Conservation (phyloP, 2,329 filamentous ascomycete genomes). For the Drechslerella coelobrocha region DNA sequence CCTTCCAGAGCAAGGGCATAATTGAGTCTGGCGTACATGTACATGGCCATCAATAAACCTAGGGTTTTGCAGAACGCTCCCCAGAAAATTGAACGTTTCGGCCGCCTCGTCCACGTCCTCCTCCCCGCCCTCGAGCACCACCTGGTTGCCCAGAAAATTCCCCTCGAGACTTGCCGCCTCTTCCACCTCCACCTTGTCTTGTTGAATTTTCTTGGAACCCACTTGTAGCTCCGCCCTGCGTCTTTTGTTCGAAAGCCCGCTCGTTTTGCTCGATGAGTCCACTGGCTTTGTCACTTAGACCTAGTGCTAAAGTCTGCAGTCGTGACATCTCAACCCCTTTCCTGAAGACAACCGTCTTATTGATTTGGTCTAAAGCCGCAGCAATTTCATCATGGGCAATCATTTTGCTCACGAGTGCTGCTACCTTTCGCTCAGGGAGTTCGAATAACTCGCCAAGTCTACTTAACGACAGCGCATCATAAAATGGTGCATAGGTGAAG, state of each 20-base stretch:
- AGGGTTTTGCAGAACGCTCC: conserved; percentile 35
- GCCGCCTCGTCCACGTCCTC: conserved; percentile 53
- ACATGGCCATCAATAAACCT: conserved; percentile 1
- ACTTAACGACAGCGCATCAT: conserved; percentile 88
- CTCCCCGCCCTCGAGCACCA: conserved; percentile 67
- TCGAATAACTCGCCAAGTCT: conserved; percentile 95
- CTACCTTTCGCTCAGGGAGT: conserved; percentile 84
- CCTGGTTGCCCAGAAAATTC: conserved; percentile 56
- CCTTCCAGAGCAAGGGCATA: too few species aligned
- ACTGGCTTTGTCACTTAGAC: conserved; percentile 94
- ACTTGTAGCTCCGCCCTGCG: conserved; percentile 91
- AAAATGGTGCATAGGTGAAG: conserved; percentile 99
- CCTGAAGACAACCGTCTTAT: conserved; percentile 95
- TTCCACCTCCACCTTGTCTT: conserved; percentile 71
- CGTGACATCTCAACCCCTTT: conserved; percentile 98
- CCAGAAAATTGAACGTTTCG: conserved; percentile 54
- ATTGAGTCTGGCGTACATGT: not conserved
- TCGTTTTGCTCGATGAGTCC: conserved; percentile 96
- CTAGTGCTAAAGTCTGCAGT: conserved; percentile 91
- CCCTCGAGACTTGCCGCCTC: conserved; percentile 70
- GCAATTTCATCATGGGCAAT: conserved; percentile 98
- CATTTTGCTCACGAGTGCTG: conserved; percentile 98
- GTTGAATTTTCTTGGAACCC: conserved; percentile 85
- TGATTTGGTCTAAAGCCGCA: conserved; percentile 96
- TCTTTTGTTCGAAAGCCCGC: conserved; percentile 94